Evolutionary conservation across 176 grass and related monocot genomes (phyloP).

Genomic region (Triticum monococcum): DNA sequence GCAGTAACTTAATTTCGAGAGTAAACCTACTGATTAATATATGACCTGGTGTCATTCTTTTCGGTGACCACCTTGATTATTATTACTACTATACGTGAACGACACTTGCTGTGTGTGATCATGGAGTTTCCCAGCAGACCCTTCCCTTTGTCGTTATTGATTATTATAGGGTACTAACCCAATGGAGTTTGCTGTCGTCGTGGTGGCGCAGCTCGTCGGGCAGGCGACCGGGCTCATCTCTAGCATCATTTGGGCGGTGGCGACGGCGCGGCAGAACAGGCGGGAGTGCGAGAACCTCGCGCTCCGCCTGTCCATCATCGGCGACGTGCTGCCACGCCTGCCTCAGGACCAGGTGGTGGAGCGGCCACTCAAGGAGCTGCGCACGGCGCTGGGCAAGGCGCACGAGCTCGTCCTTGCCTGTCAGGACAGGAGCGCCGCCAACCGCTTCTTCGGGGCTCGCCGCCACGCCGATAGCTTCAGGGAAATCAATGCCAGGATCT

Average conservation of each 20-base stretch:
- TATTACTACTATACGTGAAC: too few relatives aligned
- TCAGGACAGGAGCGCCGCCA: not conserved
- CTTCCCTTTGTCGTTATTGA: too few relatives aligned
- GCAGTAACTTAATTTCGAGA: too few relatives aligned
- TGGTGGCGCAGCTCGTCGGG: too few relatives aligned
- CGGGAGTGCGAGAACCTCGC: not conserved
- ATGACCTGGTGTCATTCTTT: too few relatives aligned
- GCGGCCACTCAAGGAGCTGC: not conserved
- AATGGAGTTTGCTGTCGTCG: too few relatives aligned
- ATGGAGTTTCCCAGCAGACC: too few relatives aligned
- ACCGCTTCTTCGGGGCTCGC: not conserved
- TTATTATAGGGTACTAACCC: too few relatives aligned
- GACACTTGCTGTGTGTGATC: too few relatives aligned
- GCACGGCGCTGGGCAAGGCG: not conserved
- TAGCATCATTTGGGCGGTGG: not conserved
- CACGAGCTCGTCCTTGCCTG: not conserved
- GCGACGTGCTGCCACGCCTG: not conserved
- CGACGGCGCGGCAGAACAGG: not conserved
- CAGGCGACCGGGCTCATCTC: not conserved
- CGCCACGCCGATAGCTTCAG: not conserved
- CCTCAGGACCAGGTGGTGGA: not conserved
- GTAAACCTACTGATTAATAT: too few relatives aligned
- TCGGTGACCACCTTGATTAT: too few relatives aligned
- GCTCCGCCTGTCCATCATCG: not conserved
- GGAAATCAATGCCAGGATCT: not conserved